Evolutionary conservation across 2,329 filamentous ascomycete species (phyloP).

Genomic region (Neofusicoccum kwambonambiense): DNA sequence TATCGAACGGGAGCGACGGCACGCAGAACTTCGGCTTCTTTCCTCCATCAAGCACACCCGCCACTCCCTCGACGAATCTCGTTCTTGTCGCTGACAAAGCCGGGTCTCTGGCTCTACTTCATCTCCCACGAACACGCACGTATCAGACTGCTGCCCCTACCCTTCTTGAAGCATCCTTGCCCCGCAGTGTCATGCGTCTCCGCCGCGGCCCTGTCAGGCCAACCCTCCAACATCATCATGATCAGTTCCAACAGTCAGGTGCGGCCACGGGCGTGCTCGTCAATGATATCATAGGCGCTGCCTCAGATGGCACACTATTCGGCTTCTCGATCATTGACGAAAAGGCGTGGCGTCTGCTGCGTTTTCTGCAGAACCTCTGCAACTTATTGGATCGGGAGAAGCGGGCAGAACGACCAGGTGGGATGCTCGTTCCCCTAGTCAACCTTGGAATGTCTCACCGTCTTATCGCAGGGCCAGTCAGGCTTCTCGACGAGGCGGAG

Average conservation of each 20-base stretch:
- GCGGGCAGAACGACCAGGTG: constrained; percentile 1
- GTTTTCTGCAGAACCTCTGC: constrained; percentile 68
- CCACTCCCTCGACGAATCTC: constrained; percentile 19
- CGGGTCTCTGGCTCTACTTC: constrained; percentile 31
- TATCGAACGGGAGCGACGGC: not conserved
- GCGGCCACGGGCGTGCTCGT: constrained; percentile 39
- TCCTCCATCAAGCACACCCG: not conserved
- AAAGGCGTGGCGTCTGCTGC: constrained; percentile 66
- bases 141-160: constrained; percentile 30
- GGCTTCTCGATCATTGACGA: constrained; percentile 64
- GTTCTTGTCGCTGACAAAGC: constrained; percentile 36
- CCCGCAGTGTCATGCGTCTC: constrained; percentile 47
- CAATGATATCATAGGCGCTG: constrained; percentile 51
- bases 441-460: constrained; percentile 16
- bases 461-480: constrained; percentile 1
- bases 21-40: not conserved
- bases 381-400: constrained; percentile 23
- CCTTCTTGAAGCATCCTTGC: constrained; percentile 44
- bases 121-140: constrained; percentile 24
- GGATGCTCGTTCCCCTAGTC: constrained; percentile 24
- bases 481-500: constrained; percentile 4
- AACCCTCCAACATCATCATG: constrained; percentile 29
- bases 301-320: constrained; percentile 53
- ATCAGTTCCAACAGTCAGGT: not conserved
- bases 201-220: constrained; percentile 46